Evolutionary conservation across 1,284 basidiomycete species (phyloP).

Genomic region (Quambalaria eucalypti): DNA sequence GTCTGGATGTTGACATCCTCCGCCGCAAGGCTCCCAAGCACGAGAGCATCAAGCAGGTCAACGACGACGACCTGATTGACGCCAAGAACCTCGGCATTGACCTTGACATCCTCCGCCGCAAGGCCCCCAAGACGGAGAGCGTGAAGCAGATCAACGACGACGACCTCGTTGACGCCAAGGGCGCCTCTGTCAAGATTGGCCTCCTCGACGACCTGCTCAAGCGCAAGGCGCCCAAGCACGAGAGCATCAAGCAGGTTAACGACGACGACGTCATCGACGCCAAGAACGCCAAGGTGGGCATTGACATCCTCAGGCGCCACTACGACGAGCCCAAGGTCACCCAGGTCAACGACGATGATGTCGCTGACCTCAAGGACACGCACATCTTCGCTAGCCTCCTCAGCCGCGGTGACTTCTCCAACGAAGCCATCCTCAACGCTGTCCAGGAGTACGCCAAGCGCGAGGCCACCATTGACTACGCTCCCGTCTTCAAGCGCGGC

Average conservation of each 20-base stretch:
- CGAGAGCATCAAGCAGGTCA: neutral
- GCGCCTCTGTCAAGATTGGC: too few relatives aligned
- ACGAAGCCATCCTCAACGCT: neutral
- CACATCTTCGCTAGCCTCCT: neutral
- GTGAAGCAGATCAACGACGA: neutral
- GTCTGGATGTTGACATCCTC: neutral
- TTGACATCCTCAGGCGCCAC: slow-evolving; percentile 1
- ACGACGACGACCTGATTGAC: slow-evolving; percentile 2
- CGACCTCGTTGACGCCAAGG: neutral
- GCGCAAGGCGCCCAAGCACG: neutral
- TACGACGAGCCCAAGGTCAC: neutral
- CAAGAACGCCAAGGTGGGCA: neutral
- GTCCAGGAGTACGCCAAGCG: neutral
- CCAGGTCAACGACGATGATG: neutral
- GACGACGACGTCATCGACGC: slow-evolving; percentile 5
- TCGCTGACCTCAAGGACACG: neutral
- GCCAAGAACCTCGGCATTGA: neutral
- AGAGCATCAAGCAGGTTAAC: neutral
- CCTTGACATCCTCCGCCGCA: slow-evolving; percentile 1
- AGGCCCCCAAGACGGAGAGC: neutral
- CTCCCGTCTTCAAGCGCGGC: neutral
- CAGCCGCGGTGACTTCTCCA: neutral
- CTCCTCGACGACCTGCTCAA: neutral
- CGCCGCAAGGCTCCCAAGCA: neutral
- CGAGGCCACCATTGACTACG: neutral